A percentile compares a stretch with the other conserved stretches of the same genome.
phyloP scores from a whole-genome alignment of 202 grass and related monocot genomes.

The Zizania palustris region DNA sequence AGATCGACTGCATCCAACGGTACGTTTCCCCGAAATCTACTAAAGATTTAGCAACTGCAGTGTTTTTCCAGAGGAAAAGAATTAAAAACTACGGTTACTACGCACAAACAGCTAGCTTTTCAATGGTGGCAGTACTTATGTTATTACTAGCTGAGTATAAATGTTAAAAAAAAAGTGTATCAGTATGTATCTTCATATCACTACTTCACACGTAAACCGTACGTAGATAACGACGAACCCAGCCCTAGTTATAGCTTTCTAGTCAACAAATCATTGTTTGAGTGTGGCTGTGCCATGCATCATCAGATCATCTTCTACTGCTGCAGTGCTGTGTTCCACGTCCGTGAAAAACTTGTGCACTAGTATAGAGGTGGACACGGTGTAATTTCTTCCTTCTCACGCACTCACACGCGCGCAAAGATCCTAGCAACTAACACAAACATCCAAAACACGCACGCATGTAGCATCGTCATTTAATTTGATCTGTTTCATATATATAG shows the following conservation, averaged over 20 bases:
- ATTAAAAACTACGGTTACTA: no score
- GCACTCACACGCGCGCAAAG: not conserved
- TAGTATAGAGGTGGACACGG: constrained; percentile 15
- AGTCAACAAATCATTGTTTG: not conserved
- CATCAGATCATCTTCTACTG: not conserved
- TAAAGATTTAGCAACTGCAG: constrained; percentile 31
- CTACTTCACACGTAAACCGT: not conserved
- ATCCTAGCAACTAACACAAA: not conserved
- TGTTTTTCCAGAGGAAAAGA: not conserved
- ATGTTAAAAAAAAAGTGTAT: no score
- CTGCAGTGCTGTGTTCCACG: constrained; percentile 1
- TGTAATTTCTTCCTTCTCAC: constrained; percentile 33
- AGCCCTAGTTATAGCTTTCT: not conserved
- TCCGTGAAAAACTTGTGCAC: not conserved
- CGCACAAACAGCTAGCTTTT: no score
- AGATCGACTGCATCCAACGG: constrained; percentile 20
- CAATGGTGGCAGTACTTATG: no score
- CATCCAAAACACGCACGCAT: not conserved
- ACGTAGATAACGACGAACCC: not conserved
- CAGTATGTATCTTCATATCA: not conserved
- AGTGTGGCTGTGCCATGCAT: not conserved
- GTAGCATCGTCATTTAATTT: no score
- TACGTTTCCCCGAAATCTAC: constrained; percentile 46
- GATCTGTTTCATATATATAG: no score
- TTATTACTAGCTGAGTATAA: no score